Evolutionary conservation across 2,329 filamentous ascomycete genomes (phyloP).

Genomic region (Paecilomyces sp.): DNA sequence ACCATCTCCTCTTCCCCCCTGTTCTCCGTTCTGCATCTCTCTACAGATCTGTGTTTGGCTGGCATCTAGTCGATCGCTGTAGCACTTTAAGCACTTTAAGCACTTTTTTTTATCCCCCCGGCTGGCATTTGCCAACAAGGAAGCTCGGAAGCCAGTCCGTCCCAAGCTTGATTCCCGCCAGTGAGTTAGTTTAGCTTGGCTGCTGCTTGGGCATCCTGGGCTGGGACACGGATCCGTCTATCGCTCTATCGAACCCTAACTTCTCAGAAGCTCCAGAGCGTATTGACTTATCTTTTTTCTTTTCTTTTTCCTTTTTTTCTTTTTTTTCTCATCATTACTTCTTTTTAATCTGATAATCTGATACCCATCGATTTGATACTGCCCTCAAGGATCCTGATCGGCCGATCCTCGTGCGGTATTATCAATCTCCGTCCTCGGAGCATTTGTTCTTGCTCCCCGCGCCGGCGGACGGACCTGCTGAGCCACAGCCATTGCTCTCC

Average conservation of each 20-base stretch:
- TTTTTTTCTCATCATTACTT: neutral
- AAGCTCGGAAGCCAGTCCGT: neutral
- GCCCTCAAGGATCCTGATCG: neutral
- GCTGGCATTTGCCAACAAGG: slow-evolving; percentile 1
- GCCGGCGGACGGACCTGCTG: neutral
- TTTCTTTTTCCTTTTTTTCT: neutral
- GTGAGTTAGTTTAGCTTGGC: neutral
- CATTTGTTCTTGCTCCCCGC: neutral
- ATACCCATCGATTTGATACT: neutral
- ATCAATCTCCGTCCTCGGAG: neutral
- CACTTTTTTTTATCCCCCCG: slow-evolving; percentile 2
- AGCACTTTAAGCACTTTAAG: neutral
- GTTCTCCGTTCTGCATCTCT: neutral
- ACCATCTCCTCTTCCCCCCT: slow-evolving; percentile 4
- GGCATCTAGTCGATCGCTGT: neutral
- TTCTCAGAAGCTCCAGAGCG: neutral
- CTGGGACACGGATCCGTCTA: neutral
- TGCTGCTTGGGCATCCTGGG: neutral
- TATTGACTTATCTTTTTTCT: neutral
- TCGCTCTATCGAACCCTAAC: neutral
- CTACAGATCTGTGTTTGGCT: neutral
- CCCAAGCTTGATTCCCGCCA: neutral
- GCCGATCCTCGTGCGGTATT: neutral
- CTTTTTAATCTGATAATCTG: neutral
- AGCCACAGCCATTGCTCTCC: neutral